Conservation (phyloP, 352 stramenopile species). For the Peronospora farinosa region DNA sequence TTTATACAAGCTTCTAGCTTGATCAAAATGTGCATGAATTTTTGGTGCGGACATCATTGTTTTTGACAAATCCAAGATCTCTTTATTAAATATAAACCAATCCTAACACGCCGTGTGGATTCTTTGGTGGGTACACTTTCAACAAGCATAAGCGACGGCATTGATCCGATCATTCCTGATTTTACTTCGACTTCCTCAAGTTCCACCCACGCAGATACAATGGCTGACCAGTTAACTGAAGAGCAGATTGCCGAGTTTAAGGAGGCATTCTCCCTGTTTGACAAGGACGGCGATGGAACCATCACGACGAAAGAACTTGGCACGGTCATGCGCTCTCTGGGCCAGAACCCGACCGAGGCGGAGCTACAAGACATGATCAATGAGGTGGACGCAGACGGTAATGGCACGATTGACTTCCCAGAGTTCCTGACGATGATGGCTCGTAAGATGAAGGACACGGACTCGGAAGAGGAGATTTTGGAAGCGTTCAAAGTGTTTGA, state of each 20-base stretch:
- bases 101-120: neutral
- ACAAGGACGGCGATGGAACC: constrained; percentile 98
- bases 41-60: constrained; percentile 11
- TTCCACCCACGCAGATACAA: constrained; percentile 30
- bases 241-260: constrained; percentile 99
- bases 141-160: too few relatives aligned
- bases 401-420: constrained; percentile 99
- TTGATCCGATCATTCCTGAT: constrained; percentile 45
- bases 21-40: neutral
- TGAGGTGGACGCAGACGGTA: constrained; percentile 98
- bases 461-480: constrained; percentile 98
- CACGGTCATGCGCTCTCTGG: constrained; percentile 97
- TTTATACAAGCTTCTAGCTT: neutral
- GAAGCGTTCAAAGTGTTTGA: constrained; percentile 98
- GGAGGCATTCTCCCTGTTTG: constrained; percentile 99
- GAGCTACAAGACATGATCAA: constrained; percentile 99
- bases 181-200: constrained; percentile 45
- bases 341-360: constrained; percentile 96
- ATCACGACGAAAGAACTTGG: constrained; percentile 99
- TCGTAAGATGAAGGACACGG: constrained; percentile 98
- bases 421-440: constrained; percentile 99
- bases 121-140: too few relatives aligned
- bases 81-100: constrained; percentile 3
- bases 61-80: too few relatives aligned
- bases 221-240: constrained; percentile 88